Conservation (phyloP, 1,284 basidiomycete genomes). For the Malassezia slooffiae region DNA sequence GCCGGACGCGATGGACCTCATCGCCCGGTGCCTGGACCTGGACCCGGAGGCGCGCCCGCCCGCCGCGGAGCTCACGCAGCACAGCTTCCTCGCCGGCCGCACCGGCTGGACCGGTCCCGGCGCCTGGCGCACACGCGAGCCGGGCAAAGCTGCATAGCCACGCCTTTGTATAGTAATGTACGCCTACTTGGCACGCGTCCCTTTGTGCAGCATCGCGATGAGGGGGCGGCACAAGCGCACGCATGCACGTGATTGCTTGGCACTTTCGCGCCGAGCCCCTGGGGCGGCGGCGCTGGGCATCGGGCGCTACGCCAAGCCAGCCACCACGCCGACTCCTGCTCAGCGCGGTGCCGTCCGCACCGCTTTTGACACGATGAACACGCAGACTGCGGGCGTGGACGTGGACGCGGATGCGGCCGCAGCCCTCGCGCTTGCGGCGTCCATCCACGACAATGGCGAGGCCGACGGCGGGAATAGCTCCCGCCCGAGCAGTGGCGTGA, state of each 20-base stretch:
- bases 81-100: slow-evolving; percentile 62
- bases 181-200: neutral
- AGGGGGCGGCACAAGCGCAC: no score
- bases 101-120: slow-evolving; percentile 47
- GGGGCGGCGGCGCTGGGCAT: no score
- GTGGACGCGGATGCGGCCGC: no score
- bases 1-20: slow-evolving; percentile 66
- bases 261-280: no score
- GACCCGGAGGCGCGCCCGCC: slow-evolving; percentile 55
- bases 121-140: neutral
- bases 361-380: no score
- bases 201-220: no score
- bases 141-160: no score
- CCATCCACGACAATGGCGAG: no score
- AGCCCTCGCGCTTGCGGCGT: no score
- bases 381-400: no score
- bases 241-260: no score
- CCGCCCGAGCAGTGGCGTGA: neutral
- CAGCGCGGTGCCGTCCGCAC: no score
- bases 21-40: slow-evolving; percentile 65
- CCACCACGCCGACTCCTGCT: neutral
- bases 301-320: neutral
- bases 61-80: slow-evolving; percentile 65
- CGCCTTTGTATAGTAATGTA: neutral
- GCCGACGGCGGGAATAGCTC: neutral